phyloP scores from a whole-genome alignment of 2,329 filamentous ascomycete genomes.

The Trichoderma sp. region DNA sequence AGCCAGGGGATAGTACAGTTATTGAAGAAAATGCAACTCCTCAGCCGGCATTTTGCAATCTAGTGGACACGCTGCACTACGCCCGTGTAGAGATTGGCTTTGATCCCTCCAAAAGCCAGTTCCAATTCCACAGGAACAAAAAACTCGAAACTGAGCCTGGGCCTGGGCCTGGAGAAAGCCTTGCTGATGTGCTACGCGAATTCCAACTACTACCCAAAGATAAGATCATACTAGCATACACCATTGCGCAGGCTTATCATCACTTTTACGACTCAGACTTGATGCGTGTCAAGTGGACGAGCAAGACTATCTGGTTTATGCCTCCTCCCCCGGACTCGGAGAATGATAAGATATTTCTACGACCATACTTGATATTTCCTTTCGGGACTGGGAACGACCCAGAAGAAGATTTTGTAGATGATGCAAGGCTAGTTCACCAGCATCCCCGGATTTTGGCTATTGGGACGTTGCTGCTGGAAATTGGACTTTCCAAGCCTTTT shows the following conservation, averaged over 20 bases:
- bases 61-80: neutral
- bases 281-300: conserved; percentile 21
- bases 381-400: neutral
- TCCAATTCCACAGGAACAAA: neutral
- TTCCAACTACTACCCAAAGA: neutral
- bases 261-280: conserved; percentile 21
- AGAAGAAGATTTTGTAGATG: neutral
- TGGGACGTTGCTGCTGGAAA: neutral
- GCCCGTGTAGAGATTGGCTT: neutral
- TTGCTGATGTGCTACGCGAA: neutral
- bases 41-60: neutral
- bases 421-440: neutral
- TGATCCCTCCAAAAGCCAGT: neutral
- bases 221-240: neutral
- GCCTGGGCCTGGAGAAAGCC: neutral
- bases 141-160: neutral
- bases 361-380: neutral
- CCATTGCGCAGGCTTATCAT: neutral
- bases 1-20: neutral
- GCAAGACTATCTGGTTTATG: conserved; percentile 21
- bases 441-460: neutral
- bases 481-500: neutral
- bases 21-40: neutral
- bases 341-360: neutral
- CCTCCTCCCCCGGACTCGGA: no score